Evolutionary conservation across 108 stramenopile species (phyloP).

Genomic region (Pseudonitzschia pungens): DNA sequence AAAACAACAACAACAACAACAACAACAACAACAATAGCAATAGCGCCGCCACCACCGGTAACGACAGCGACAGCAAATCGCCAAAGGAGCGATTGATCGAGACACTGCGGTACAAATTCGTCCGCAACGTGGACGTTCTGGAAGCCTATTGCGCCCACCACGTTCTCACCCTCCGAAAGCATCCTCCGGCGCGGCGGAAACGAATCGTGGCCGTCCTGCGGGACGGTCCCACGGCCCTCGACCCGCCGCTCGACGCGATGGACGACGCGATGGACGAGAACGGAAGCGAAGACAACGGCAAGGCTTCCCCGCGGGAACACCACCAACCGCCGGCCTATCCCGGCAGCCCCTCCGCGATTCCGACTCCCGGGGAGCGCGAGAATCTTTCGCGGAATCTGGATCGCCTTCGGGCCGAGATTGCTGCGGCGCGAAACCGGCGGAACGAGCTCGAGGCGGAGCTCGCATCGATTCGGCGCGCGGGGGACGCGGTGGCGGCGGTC

Average conservation of each 20-base stretch:
- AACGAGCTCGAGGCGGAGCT: background rate
- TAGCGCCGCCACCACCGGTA: background rate
- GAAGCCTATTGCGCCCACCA: constrained; percentile 52
- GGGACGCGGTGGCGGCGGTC: background rate
- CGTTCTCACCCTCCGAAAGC: constrained; percentile 52
- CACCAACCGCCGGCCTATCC: background rate
- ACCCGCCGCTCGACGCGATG: background rate
- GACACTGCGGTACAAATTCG: constrained; percentile 41
- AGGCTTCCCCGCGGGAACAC: background rate
- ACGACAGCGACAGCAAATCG: background rate
- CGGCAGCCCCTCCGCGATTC: background rate
- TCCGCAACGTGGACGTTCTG: constrained; percentile 55
- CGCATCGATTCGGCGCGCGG: background rate
- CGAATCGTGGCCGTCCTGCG: constrained; percentile 34
- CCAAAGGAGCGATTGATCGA: constrained; percentile 21
- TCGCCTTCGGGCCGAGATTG: background rate
- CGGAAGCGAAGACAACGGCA: background rate
- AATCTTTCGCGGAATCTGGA: background rate
- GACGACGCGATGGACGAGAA: background rate
- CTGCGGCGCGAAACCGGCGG: background rate
- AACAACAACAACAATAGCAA: background rate
- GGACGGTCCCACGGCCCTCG: background rate
- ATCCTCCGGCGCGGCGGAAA: constrained; percentile 47
- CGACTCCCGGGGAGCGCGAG: background rate
- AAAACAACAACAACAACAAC: background rate